phyloP scores from a whole-genome alignment of 306 rosid species.

The Pueraria montana region DNA sequence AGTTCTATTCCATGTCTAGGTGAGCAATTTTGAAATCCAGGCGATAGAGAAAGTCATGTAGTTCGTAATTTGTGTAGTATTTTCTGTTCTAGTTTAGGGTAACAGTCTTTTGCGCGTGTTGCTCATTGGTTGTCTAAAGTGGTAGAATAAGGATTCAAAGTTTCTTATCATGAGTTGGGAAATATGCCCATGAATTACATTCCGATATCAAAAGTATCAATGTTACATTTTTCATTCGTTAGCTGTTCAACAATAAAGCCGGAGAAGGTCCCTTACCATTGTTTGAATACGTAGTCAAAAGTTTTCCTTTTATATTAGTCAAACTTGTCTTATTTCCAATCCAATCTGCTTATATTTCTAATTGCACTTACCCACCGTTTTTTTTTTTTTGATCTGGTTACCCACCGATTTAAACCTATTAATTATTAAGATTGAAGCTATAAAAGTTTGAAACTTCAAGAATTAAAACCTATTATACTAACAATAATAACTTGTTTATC shows the following conservation, averaged over 20 bases:
- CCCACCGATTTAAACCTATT: neutral
- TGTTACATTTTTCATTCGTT: conserved; percentile 37
- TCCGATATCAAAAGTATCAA: neutral
- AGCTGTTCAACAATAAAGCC: conserved; percentile 16
- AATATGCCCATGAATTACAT: conserved; percentile 31
- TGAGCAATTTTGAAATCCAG: conserved; percentile 50
- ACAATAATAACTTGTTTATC: neutral
- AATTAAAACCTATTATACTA: neutral
- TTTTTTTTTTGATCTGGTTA: no score
- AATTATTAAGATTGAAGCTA: neutral
- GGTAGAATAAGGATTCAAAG: conserved; percentile 45
- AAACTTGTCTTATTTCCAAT: neutral
- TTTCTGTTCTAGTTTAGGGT: conserved; percentile 33
- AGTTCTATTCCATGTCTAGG: conserved; percentile 38
- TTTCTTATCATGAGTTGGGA: conserved; percentile 30
- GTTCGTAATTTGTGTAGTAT: conserved; percentile 46
- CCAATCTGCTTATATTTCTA: neutral
- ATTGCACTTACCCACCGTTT: neutral
- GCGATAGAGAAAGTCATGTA: conserved; percentile 20
- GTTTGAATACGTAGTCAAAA: neutral
- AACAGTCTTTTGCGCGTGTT: conserved; percentile 34
- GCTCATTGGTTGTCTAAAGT: conserved; percentile 35
- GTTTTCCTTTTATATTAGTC: neutral
- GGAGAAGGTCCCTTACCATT: neutral
- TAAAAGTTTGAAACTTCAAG: neutral